These are phyloP conservation scores for Gamsiella multidivaricata DNA, from an alignment of 192 early-diverging fungal species.

Conservation along the genomic window DNA sequence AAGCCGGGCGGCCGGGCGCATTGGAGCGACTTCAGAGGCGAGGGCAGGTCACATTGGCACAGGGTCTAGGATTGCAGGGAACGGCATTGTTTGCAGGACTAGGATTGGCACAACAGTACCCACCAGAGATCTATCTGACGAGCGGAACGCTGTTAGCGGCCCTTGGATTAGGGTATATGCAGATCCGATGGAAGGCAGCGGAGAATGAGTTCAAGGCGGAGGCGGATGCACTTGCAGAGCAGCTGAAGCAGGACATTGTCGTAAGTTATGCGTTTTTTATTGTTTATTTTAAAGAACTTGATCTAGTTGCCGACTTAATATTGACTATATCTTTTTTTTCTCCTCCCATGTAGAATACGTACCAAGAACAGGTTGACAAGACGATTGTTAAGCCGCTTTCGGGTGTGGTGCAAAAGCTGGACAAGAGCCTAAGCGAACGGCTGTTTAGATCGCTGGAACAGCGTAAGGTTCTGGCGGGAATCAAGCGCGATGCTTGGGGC, in stretches of 20 bases:
- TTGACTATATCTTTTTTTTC: too few relatives aligned
- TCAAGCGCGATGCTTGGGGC: slow-evolving; percentile 35
- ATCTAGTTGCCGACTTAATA: too few relatives aligned
- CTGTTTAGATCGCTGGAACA: slow-evolving; percentile 38
- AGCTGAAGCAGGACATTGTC: slow-evolving; percentile 44
- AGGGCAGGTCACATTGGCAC: slow-evolving; percentile 38
- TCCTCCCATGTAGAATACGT: slow-evolving; percentile 24
- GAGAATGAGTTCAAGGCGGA: slow-evolving; percentile 50
- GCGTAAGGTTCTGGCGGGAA: slow-evolving; percentile 30
- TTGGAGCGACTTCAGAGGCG: slow-evolving; percentile 43
- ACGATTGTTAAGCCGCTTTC: slow-evolving; percentile 46
- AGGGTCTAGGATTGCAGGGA: slow-evolving; percentile 34
- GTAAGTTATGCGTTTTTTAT: slow-evolving; percentile 22
- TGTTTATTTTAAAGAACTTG: neutral
- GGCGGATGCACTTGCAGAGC: slow-evolving; percentile 28
- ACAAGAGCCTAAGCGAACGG: slow-evolving; percentile 34
- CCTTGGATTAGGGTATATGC: slow-evolving; percentile 48
- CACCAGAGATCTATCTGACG: slow-evolving; percentile 45
- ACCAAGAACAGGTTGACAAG: slow-evolving; percentile 43
- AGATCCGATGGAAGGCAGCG: slow-evolving; percentile 51
- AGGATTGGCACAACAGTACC: slow-evolving; percentile 49
- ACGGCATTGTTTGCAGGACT: slow-evolving; percentile 35
- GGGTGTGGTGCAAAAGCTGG: slow-evolving; percentile 27
- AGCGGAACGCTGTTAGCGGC: slow-evolving; percentile 35
- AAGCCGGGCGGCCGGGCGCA: slow-evolving; percentile 20